These are phyloP conservation scores for Chlorella sp. DNA, from an alignment of 139 green algal species.

Conservation along the genomic window DNA sequence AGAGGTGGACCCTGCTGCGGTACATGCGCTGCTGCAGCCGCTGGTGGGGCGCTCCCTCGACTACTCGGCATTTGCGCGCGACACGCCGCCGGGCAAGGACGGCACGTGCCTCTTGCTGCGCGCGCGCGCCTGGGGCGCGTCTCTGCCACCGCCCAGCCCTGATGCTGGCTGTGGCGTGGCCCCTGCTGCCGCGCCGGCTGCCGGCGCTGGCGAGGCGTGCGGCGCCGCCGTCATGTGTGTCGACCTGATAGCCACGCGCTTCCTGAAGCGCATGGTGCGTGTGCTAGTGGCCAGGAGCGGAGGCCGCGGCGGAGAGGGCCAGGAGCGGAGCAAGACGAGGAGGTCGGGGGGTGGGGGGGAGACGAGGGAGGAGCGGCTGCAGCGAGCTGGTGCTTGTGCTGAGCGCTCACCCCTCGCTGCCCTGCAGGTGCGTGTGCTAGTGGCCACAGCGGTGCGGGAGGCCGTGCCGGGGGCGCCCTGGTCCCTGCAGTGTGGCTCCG, in stretches of 20 bases:
- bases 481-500: background rate
- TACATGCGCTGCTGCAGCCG: background rate
- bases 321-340: no score
- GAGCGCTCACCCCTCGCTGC: no score
- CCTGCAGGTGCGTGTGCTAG: slow-evolving; percentile 24
- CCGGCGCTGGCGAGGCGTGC: no score
- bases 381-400: no score
- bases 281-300: slow-evolving; percentile 24
- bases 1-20: background rate
- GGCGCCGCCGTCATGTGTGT: no score
- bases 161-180: slow-evolving; percentile 9
- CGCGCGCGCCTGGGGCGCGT: background rate
- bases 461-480: background rate
- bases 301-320: no score
- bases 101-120: slow-evolving; percentile 4
- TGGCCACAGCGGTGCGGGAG: slow-evolving; percentile 13
- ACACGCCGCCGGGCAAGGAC: slow-evolving; percentile 1
- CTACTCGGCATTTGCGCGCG: slow-evolving; percentile 7
- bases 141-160: background rate
- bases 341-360: no score
- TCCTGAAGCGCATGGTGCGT: slow-evolving; percentile 21
- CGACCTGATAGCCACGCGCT: background rate
- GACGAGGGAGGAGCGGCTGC: no score
- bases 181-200: no score
- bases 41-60: slow-evolving; percentile 3